Percentiles rank a stretch among this genome's conserved stretches.
Evolutionary conservation across 139 green algal genomes (phyloP).

Genomic region (Auxenochlorella pyrenoidosa): DNA sequence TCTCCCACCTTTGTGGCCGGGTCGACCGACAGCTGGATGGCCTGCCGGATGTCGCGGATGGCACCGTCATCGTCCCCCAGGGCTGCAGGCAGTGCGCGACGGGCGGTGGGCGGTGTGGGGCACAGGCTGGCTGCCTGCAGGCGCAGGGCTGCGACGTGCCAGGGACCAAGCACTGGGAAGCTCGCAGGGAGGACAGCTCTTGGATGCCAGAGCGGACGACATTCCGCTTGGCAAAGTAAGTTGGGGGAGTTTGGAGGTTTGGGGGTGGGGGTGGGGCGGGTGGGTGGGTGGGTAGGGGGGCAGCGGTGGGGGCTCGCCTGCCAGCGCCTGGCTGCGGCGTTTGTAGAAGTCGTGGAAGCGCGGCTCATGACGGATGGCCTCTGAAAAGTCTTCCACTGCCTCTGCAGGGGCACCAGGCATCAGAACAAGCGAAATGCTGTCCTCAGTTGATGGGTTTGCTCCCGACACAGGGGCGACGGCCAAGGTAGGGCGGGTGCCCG

Average conservation of each 20-base stretch:
- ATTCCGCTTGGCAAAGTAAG: too few species aligned
- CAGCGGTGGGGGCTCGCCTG: not conserved
- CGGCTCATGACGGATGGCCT: slow-evolving; percentile 77
- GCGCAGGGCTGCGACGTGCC: too few species aligned
- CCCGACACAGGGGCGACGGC: too few species aligned
- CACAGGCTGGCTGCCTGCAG: too few species aligned
- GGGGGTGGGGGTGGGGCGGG: too few species aligned
- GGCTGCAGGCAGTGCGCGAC: slow-evolving; percentile 32
- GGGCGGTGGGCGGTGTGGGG: not conserved
- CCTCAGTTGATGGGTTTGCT: too few species aligned
- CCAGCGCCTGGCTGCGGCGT: slow-evolving; percentile 79
- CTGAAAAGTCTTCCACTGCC: slow-evolving; percentile 80
- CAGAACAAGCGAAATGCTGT: not conserved
- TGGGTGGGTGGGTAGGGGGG: not conserved
- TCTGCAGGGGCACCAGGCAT: slow-evolving; percentile 39
- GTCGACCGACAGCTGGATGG: slow-evolving; percentile 53
- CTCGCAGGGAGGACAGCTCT: too few species aligned
- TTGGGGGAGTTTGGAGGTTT: too few species aligned
- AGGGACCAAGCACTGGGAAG: too few species aligned
- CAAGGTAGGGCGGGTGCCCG: not conserved
- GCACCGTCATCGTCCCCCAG: slow-evolving; percentile 70
- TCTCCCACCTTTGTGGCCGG: slow-evolving; percentile 39
- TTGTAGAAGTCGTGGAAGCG: slow-evolving; percentile 81
- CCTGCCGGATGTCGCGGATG: slow-evolving; percentile 65
- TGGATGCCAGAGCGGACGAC: too few species aligned